Evolutionary conservation across 768 basidiomycete genomes (phyloP).

Genomic region (Russula abietina): DNA sequence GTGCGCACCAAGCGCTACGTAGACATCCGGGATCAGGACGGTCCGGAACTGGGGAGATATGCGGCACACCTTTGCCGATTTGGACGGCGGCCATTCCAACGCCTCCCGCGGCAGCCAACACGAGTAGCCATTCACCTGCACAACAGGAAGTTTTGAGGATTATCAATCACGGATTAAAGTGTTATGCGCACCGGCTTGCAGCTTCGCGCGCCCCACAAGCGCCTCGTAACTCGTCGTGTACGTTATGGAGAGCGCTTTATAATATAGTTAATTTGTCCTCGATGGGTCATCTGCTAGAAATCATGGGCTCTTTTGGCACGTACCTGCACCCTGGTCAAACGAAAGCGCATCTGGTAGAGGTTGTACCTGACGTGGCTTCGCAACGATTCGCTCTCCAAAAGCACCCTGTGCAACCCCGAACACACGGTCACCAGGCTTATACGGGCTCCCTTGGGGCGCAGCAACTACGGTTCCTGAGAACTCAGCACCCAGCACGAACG

Average conservation of each 20-base stretch:
- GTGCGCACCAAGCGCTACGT: conserved; percentile 74
- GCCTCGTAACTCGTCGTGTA: conserved; percentile 95
- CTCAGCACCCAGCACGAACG: conserved; percentile 81
- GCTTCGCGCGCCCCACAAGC: conserved; percentile 73
- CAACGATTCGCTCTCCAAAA: conserved; percentile 71
- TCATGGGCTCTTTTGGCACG: conserved; percentile 22
- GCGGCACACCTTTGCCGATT: conserved; percentile 71
- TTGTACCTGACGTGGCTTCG: conserved; percentile 43
- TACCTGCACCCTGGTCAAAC: conserved; percentile 83
- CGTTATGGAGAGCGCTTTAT: conserved; percentile 69
- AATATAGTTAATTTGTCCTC: background rate
- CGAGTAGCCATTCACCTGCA: conserved; percentile 82
- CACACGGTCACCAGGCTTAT: conserved; percentile 78
- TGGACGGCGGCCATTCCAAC: conserved; percentile 91
- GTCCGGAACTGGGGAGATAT: background rate
- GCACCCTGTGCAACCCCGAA: conserved; percentile 79
- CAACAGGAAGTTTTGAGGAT: background rate
- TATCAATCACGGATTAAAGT: background rate
- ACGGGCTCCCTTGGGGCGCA: conserved; percentile 73
- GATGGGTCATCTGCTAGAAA: background rate
- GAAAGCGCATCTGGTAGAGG: conserved; percentile 70
- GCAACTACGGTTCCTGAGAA: conserved; percentile 82
- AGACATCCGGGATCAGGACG: background rate
- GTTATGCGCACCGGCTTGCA: conserved; percentile 58
- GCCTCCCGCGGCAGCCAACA: conserved; percentile 94